A percentile compares a stretch with the other conserved stretches of the same genome.
Evolutionary conservation across 495 filamentous ascomycete genomes (phyloP).

Genomic region (Daldinia vernicosa): DNA sequence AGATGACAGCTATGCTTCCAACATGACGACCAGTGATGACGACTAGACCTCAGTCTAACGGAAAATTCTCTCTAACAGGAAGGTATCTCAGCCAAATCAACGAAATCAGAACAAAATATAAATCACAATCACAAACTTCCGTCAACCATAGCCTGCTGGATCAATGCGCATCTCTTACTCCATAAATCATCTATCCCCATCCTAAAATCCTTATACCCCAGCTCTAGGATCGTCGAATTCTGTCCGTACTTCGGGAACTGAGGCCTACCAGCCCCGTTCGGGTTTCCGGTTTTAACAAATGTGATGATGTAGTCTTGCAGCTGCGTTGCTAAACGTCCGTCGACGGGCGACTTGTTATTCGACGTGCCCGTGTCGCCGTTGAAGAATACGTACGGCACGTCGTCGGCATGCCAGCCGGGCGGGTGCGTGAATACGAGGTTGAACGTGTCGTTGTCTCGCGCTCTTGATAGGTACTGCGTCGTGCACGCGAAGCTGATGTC

Average conservation of each 20-base stretch:
- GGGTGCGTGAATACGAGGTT: conserved; percentile 69
- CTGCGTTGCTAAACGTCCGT: conserved; percentile 58
- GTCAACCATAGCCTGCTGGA: conserved; percentile 55
- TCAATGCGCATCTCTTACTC: conserved; percentile 51
- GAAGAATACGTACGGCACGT: conserved; percentile 65
- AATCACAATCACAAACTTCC: conserved; percentile 32
- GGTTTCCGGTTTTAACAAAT: conserved; percentile 57
- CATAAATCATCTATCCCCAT: conserved; percentile 31
- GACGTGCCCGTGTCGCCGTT: conserved; percentile 52
- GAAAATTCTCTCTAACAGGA: not conserved
- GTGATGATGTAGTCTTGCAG: conserved; percentile 69
- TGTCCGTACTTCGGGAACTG: conserved; percentile 34
- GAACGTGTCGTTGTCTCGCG: conserved; percentile 62
- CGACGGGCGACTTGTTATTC: conserved; percentile 41
- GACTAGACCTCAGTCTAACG: too few species aligned
- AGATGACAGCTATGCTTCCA: too few species aligned
- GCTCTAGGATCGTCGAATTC: conserved; percentile 16
- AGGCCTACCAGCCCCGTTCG: conserved; percentile 29
- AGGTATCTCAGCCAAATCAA: too few species aligned
- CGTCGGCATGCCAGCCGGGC: conserved; percentile 63
- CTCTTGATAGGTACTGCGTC: conserved; percentile 54
- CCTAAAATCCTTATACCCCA: conserved; percentile 22
- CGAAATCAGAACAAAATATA: too few species aligned
- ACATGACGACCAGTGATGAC: too few species aligned
- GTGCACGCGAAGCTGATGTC: conserved; percentile 62